Evolutionary conservation across 2,329 filamentous ascomycete species (phyloP), one percentile per base, ranked within the genome.

Genomic region (Aspergillus sp.): DNA sequence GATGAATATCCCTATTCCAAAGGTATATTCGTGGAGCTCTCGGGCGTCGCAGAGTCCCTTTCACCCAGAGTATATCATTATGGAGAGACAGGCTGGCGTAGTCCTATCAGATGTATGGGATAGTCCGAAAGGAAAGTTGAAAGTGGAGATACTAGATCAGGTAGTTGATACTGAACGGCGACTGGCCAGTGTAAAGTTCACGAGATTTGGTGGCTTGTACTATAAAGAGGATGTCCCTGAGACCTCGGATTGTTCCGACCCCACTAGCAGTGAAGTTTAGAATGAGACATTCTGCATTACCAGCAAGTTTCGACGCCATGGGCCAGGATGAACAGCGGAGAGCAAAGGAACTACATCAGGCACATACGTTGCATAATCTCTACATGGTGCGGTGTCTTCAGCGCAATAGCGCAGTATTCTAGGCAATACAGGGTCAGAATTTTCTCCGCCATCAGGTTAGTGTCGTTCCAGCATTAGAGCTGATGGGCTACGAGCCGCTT

Each of bases 31-130:
- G 49, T 75, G 72, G 63, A 70, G 66, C 15, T 59, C 71, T 51
- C 65, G 63, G 43, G 58, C 60, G 41, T 53, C 55, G 47, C 64
- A 73, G 15, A 76, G 73, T 47, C 55, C 68, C 48, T 66, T 73
- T 48, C 70, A 72, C 12, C 71, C 71, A 41, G 72, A 75, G 62
- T 76, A 71, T 47, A 69, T 77, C 38, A 64, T 77, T 20, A 74
- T 74, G 68, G 74, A 74, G 55, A 66, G 69, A 18, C 50, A 62
- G 7, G 22, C 60, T 13, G 63, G 63, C 1, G 38, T 61, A 11
- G 26, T 59, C 30, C 59, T 68, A 24, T 59, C 45, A 3, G 56
- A 66, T 51, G 53, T 66, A 44, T 68, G 62, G 65, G 56, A 58
- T 3, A 47, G 3, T 20, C 56, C 67, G 24, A 63, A 61, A 48